A percentile compares a stretch with the other conserved stretches of the same genome.
Evolutionary conservation across 2,329 filamentous ascomycete genomes (phyloP).

Genomic region (Geosmithia putterillii): DNA sequence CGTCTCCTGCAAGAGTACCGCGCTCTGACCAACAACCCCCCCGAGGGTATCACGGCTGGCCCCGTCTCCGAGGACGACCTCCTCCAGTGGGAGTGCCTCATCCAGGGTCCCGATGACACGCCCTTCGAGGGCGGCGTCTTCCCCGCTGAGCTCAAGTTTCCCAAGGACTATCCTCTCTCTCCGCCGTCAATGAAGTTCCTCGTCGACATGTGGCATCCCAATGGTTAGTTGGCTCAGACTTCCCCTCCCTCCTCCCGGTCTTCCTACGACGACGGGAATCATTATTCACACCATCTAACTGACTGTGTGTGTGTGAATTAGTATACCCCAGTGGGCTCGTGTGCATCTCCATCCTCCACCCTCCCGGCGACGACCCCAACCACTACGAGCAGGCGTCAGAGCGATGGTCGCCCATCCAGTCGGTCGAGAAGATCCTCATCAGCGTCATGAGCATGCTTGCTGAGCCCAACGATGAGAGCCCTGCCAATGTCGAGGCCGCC

Average conservation of each 20-base stretch:
- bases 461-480: conserved; percentile 93
- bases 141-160: conserved; percentile 87
- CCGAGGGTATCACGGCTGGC: conserved; percentile 94
- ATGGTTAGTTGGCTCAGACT: conserved; percentile 45
- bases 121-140: conserved; percentile 95
- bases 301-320: too few species aligned
- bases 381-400: conserved; percentile 96
- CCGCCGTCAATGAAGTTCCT: conserved; percentile 95
- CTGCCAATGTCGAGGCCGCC: conserved; percentile 90
- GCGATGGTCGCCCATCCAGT: conserved; percentile 93
- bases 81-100: conserved; percentile 90
- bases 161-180: conserved; percentile 90
- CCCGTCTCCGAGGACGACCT: conserved; percentile 91
- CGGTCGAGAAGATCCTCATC: conserved; percentile 93
- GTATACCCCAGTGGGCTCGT: conserved; percentile 88
- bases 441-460: conserved; percentile 98
- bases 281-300: too few species aligned
- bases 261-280: too few species aligned
- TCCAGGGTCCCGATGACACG: conserved; percentile 89
- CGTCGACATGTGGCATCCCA: conserved; percentile 91
- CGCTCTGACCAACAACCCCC: conserved; percentile 82
- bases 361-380: conserved; percentile 93
- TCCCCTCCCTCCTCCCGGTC: conserved; percentile 1
- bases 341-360: conserved; percentile 96
- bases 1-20: conserved; percentile 96